These are phyloP conservation scores for Phanerochaete carnosa DNA, from an alignment of 768 basidiomycete genomes.

Conservation along the genomic window DNA sequence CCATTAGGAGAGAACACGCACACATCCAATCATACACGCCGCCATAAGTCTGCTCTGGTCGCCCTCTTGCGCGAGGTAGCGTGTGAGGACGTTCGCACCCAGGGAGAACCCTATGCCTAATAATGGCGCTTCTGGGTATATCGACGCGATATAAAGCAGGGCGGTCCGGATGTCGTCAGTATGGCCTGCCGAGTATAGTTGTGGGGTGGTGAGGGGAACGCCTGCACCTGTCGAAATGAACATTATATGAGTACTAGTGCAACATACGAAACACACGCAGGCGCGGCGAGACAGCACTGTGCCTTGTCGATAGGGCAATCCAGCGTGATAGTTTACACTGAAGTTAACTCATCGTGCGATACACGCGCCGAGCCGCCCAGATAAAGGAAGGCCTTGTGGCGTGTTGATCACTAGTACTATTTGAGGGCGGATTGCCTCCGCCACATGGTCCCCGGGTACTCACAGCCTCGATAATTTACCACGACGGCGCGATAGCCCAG, in stretches of 20 bases:
- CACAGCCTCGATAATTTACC: slow-evolving; percentile 91
- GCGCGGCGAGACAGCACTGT: neutral
- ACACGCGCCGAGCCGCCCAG: neutral
- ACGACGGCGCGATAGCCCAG: slow-evolving; percentile 89
- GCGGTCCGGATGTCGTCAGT: slow-evolving; percentile 89
- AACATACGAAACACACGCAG: neutral
- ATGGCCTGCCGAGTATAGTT: slow-evolving; percentile 84
- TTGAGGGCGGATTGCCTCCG: neutral
- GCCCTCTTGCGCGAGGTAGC: slow-evolving; percentile 87
- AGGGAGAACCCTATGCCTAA: slow-evolving; percentile 91
- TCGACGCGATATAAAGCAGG: slow-evolving; percentile 65
- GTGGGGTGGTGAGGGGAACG: slow-evolving; percentile 75
- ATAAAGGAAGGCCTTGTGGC: slow-evolving; percentile 1
- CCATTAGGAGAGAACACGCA: slow-evolving; percentile 37
- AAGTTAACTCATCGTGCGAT: neutral
- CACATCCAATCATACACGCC: slow-evolving; percentile 71
- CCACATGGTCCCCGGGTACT: slow-evolving; percentile 22
- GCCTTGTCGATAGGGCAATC: neutral
- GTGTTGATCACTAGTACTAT: neutral
- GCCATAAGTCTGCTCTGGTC: slow-evolving; percentile 55
- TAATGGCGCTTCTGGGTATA: slow-evolving; percentile 77
- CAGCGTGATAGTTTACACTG: neutral
- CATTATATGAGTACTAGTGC: neutral
- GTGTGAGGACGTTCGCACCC: slow-evolving; percentile 86
- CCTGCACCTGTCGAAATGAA: slow-evolving; percentile 61